These are phyloP conservation scores for Nitzschia sp. DNA, from an alignment of 108 stramenopile species.

Conservation along the genomic window DNA sequence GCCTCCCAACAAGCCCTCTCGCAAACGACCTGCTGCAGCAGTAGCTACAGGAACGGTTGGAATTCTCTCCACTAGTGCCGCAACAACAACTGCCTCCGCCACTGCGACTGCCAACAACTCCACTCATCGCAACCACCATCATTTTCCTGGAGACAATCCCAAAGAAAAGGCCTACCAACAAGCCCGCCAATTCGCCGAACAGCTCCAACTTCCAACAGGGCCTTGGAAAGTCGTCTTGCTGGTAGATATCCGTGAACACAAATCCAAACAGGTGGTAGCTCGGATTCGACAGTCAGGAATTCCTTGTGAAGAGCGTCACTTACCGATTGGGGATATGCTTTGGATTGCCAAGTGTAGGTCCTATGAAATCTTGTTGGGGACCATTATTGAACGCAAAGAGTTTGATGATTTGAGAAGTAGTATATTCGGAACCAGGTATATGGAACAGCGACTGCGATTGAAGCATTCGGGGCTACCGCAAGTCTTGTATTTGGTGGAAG, in stretches of 20 bases:
- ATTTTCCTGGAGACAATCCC: background rate
- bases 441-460: constrained; percentile 60
- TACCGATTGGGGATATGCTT: constrained; percentile 68
- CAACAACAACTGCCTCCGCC: constrained; percentile 9
- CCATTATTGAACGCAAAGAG: constrained; percentile 61
- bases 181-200: constrained; percentile 28
- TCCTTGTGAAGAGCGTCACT: constrained; percentile 46
- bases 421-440: constrained; percentile 54
- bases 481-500: constrained; percentile 60
- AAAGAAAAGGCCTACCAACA: constrained; percentile 44
- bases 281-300: constrained; percentile 42
- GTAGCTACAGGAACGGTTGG: background rate
- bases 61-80: background rate
- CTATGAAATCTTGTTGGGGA: constrained; percentile 55
- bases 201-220: constrained; percentile 15
- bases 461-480: constrained; percentile 50
- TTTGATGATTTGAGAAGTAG: constrained; percentile 38
- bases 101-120: background rate
- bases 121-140: background rate
- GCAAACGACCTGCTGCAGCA: constrained; percentile 3
- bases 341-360: constrained; percentile 49
- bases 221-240: constrained; percentile 53
- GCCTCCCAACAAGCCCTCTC: background rate
- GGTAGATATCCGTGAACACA: constrained; percentile 51
- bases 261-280: constrained; percentile 33